Evolutionary conservation across 2,329 filamentous ascomycete genomes (phyloP).

Genomic region (Ophiostoma ulmi): DNA sequence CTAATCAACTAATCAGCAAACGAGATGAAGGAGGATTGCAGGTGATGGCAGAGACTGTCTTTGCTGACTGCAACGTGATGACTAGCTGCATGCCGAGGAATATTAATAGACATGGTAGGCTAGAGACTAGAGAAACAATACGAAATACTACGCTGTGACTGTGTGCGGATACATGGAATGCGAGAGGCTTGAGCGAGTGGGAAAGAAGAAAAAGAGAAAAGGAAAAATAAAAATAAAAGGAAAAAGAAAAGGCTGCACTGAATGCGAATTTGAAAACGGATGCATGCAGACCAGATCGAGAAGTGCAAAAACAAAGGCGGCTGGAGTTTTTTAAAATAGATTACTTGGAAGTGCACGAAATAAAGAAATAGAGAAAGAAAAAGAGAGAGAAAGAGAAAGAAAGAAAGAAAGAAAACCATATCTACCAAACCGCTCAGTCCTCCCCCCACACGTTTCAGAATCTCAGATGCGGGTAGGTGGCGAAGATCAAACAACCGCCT

Average conservation of each 20-base stretch:
- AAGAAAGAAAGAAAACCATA: neutral
- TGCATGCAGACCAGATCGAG: too few relatives aligned
- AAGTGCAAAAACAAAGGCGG: too few relatives aligned
- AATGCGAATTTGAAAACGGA: too few relatives aligned
- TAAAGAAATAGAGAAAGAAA: neutral
- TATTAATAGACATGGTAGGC: neutral
- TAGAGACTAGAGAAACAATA: neutral
- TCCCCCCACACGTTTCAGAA: constrained; percentile 25
- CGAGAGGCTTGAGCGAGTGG: neutral
- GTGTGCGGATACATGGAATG: neutral
- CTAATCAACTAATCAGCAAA: neutral
- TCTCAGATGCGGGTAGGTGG: constrained; percentile 23
- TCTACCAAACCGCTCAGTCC: constrained; percentile 4
- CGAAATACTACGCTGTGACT: constrained; percentile 5
- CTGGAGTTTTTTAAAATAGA: too few relatives aligned
- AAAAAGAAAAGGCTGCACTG: neutral
- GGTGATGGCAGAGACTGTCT: neutral
- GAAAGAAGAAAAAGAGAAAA: neutral
- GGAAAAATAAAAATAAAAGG: neutral
- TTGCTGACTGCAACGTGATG: neutral
- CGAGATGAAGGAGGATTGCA: constrained; percentile 3
- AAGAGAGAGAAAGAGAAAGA: neutral
- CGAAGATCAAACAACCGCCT: constrained; percentile 28
- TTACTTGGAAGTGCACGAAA: neutral
- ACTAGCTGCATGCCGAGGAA: neutral